Evolutionary conservation across 495 filamentous ascomycete species (phyloP).

Genomic region (Aspergillus cristatus): DNA sequence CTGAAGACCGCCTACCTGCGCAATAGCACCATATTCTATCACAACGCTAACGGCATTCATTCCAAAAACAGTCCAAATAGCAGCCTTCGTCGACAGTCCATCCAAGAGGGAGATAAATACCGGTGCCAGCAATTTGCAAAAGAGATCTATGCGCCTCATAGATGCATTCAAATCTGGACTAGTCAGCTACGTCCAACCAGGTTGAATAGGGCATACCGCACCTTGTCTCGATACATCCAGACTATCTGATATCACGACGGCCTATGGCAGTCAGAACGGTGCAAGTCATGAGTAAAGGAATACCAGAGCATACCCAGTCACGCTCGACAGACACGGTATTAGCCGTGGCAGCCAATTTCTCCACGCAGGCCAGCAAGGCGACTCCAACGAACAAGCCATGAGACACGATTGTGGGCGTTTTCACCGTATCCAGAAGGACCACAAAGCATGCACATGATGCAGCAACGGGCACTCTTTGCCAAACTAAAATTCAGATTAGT

Average conservation of each 20-base stretch:
- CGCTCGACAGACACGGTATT: slow-evolving; percentile 57
- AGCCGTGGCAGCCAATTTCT: slow-evolving; percentile 43
- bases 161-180: slow-evolving; percentile 43
- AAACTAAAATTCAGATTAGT: slow-evolving; percentile 15
- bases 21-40: slow-evolving; percentile 52
- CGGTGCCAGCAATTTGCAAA: slow-evolving; percentile 61
- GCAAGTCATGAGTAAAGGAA: background rate
- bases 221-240: slow-evolving; percentile 26
- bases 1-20: slow-evolving; percentile 21
- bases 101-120: slow-evolving; percentile 46
- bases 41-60: slow-evolving; percentile 33
- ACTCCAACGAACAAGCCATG: slow-evolving; percentile 32
- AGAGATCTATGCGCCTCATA: slow-evolving; percentile 63
- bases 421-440: slow-evolving; percentile 3
- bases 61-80: slow-evolving; percentile 37
- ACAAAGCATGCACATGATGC: slow-evolving; percentile 27
- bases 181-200: background rate
- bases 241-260: slow-evolving; percentile 34
- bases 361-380: slow-evolving; percentile 44
- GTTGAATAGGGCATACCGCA: slow-evolving; percentile 8
- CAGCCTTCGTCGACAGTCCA: slow-evolving; percentile 35
- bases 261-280: slow-evolving; percentile 11
- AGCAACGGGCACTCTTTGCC: slow-evolving; percentile 31
- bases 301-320: slow-evolving; percentile 46
- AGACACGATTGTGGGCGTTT: slow-evolving; percentile 9